phyloP scores from a whole-genome alignment of 106 monocot genomes.

The Dendrobium huoshanense region DNA sequence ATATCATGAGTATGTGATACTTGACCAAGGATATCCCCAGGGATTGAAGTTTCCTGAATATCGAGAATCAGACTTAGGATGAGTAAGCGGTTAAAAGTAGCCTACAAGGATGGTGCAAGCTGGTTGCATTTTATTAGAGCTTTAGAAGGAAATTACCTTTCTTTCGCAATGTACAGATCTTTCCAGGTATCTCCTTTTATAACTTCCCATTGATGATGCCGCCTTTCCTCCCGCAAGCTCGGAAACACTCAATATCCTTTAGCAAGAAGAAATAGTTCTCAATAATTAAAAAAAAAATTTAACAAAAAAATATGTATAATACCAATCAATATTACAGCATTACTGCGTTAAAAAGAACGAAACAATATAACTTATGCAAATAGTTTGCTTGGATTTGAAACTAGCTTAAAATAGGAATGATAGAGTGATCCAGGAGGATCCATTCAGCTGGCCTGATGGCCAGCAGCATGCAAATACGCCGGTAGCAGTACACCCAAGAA shows the following conservation, averaged over 20 bases:
- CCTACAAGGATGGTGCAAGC: background rate
- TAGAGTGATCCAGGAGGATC: no score
- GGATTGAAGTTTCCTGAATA: constrained; percentile 29
- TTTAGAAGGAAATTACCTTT: constrained; percentile 10
- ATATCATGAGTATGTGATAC: constrained; percentile 62
- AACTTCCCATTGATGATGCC: background rate
- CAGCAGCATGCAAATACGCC: no score
- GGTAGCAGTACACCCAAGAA: no score
- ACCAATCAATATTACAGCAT: background rate
- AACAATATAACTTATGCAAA: no score
- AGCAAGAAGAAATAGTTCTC: background rate
- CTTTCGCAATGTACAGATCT: constrained; percentile 19
- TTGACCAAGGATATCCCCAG: constrained; percentile 31
- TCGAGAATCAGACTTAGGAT: background rate
- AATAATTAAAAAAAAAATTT: background rate
- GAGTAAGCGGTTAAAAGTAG: background rate
- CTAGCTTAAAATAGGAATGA: no score
- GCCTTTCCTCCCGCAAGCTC: constrained; percentile 17
- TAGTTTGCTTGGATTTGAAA: no score
- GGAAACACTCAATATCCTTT: constrained; percentile 33
- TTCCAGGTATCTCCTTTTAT: constrained; percentile 7
- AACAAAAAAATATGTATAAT: background rate
- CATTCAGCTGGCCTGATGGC: background rate
- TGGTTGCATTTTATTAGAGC: background rate
- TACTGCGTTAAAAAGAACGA: background rate